Conservation (phyloP, 2,329 filamentous ascomycete species). For the Tolypocladium amazonense region DNA sequence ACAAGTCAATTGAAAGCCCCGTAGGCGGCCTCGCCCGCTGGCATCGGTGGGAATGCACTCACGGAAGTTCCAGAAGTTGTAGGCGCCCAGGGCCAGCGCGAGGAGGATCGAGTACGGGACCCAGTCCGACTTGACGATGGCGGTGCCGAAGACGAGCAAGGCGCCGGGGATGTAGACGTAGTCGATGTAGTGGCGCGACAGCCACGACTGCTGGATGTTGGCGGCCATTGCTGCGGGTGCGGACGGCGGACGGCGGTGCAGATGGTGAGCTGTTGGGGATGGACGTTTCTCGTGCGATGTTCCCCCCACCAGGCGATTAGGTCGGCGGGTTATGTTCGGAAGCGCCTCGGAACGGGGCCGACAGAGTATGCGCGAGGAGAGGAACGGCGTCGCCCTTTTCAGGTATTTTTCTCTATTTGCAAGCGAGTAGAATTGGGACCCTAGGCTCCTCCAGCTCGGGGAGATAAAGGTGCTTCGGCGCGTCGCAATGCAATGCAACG, state of each 20-base stretch:
- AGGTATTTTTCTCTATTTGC: background rate
- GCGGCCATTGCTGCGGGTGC: conserved; percentile 11
- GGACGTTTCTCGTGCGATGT: background rate
- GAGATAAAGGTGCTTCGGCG: background rate
- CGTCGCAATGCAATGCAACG: background rate
- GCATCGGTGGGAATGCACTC: conserved; percentile 24
- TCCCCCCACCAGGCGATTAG: background rate
- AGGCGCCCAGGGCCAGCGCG: conserved; percentile 54
- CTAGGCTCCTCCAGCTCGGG: background rate
- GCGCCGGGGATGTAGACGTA: conserved; percentile 77
- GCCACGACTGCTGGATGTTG: conserved; percentile 15
- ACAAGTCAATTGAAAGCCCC: background rate
- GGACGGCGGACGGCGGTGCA: background rate
- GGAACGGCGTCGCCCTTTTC: too few relatives aligned
- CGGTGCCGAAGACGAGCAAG: conserved; percentile 64
- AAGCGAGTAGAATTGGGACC: too few relatives aligned
- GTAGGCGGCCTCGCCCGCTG: background rate
- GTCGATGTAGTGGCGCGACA: conserved; percentile 58
- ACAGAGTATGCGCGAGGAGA: background rate
- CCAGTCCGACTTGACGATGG: conserved; percentile 72
- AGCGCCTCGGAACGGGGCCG: background rate
- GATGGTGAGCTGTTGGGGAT: background rate
- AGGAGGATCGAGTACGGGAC: conserved; percentile 58
- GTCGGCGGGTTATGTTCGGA: background rate
- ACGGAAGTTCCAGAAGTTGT: conserved; percentile 65